Conservation (phyloP, 139 green algal genomes). For the Tetradesmus obliquus region DNA sequence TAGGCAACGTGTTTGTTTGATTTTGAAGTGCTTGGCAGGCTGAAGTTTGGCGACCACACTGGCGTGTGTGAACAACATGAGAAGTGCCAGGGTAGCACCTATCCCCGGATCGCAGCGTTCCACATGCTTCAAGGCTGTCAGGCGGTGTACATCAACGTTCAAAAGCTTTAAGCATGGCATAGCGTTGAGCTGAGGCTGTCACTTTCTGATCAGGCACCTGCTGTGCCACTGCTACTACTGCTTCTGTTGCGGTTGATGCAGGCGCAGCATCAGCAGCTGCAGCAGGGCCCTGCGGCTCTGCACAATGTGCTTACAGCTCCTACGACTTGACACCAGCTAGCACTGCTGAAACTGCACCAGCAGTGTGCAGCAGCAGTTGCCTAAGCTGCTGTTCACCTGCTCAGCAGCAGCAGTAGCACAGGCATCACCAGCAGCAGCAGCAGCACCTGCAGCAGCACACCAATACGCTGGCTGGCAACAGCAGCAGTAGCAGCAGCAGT, state of each 20-base stretch:
- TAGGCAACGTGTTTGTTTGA: too few relatives aligned
- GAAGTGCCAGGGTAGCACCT: background rate
- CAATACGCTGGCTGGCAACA: background rate
- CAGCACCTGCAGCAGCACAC: background rate
- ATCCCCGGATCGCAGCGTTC: background rate
- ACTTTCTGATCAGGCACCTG: background rate
- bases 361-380: background rate
- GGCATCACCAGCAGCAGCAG: background rate
- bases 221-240: background rate
- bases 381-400: background rate
- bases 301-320: background rate
- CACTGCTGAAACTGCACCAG: slow-evolving; percentile 12
- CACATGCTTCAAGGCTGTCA: background rate
- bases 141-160: background rate
- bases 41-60: background rate
- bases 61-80: background rate
- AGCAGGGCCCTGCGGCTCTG: background rate
- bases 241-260: background rate
- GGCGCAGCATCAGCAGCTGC: background rate
- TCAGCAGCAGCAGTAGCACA: background rate
- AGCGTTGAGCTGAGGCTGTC: background rate
- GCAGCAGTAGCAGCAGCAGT: background rate
- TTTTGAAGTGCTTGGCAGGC: too few relatives aligned
- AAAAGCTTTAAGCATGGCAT: background rate
- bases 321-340: background rate